phyloP scores from a whole-genome alignment of 805 yeast genomes.

The Wickerhamomyces bisporus region DNA sequence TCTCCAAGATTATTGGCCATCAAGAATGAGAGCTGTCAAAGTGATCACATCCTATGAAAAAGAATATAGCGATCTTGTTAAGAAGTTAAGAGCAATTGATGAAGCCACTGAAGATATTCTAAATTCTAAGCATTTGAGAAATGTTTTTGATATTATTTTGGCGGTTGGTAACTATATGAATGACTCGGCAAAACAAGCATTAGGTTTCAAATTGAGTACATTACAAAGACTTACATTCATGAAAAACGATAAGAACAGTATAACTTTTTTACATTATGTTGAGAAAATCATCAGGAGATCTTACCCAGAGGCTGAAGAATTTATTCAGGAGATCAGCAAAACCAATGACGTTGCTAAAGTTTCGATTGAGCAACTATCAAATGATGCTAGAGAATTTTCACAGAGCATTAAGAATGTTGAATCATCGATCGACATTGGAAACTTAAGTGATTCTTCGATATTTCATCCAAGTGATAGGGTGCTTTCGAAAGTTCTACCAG shows the following conservation, averaged over 20 bases:
- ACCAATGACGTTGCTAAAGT: slow-evolving; percentile 52
- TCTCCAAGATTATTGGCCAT: slow-evolving; percentile 65
- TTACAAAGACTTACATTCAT: slow-evolving; percentile 65
- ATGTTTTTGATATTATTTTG: slow-evolving; percentile 59
- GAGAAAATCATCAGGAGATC: slow-evolving; percentile 61
- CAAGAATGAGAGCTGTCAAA: slow-evolving; percentile 59
- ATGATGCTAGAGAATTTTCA: slow-evolving; percentile 53
- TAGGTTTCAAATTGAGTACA: slow-evolving; percentile 67
- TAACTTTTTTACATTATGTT: slow-evolving; percentile 70
- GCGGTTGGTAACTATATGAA: slow-evolving; percentile 80
- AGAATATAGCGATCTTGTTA: slow-evolving; percentile 58
- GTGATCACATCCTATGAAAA: slow-evolving; percentile 53
- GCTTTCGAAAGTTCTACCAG: slow-evolving; percentile 46
- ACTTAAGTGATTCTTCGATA: slow-evolving; percentile 53
- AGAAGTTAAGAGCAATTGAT: slow-evolving; percentile 53
- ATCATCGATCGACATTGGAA: slow-evolving; percentile 53
- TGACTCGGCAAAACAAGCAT: slow-evolving; percentile 59
- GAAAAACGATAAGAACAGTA: slow-evolving; percentile 60
- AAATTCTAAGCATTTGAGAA: slow-evolving; percentile 48
- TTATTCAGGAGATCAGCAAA: slow-evolving; percentile 53
- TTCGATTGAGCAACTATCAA: slow-evolving; percentile 56
- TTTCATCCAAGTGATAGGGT: slow-evolving; percentile 67
- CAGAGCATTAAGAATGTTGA: slow-evolving; percentile 46
- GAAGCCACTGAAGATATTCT: slow-evolving; percentile 50
- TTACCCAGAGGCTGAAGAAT: slow-evolving; percentile 58